Base-by-base conservation (phyloP, 352 stramenopile genomes). In the Halophytophthora batemanensis region DNA sequence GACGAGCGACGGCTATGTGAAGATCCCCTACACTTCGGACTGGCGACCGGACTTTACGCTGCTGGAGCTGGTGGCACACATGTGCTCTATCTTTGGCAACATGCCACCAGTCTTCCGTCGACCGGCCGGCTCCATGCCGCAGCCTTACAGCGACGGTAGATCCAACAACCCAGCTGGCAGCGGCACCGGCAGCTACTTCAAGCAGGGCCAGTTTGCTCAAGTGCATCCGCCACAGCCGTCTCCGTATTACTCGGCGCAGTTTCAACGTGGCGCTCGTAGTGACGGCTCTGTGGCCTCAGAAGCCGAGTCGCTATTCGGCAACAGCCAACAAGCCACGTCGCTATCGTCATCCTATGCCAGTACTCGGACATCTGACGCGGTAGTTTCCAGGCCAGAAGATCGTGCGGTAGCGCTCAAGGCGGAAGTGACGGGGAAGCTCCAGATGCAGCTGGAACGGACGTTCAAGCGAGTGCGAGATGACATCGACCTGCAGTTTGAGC, bases 11-110 rank as follows among this genome's bases (percentile, higher is more conserved):
- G 85, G 85, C 25, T 93, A 90, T 56, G 78, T 95, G 40, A 74
- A 83, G 51, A 88, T 95, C 41, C 85, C 82, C n/a, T 95, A 95
- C 66, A 91, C 74, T 12, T 66, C 73, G 1, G 74, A 95, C 56
- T 95, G 85, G 85, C 62, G 76, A 41, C 66, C 86, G 71, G 82
- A 95, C 34, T 90, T 83, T 56, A 95, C 81, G 21, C 52, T 95
- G 45, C 75, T 91, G 13, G 85, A 95, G 50, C 69, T 95, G 14
- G 78, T 95, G 2, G 85, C 82, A 7, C 84, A 92, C 55, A 87
- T 93, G 69, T 93, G 85, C 68, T 93, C 82, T n/a, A 91, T 95
- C 37, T 95, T 95, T 49, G 83, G 85, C 34, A 90, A 86, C 48
- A 90, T 90, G 55, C 85, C 85, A 10, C 85, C 82, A 8, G 85